Percentiles rank a stretch among this genome's conserved stretches.
phyloP scores from a whole-genome alignment of 176 grass and related monocot species.

The Aegilops sharonensis region DNA sequence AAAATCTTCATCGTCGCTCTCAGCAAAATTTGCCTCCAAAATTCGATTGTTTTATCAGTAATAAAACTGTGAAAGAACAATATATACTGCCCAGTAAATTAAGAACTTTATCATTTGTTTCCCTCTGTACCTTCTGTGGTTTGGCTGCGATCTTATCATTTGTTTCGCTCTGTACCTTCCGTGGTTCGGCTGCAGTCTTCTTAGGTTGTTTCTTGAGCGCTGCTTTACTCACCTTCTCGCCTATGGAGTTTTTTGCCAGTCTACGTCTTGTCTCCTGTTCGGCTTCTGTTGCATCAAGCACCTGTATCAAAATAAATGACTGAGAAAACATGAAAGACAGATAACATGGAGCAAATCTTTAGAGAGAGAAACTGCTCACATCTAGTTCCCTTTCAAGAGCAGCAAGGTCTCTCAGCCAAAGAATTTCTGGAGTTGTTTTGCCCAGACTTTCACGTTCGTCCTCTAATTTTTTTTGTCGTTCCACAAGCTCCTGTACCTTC shows the following conservation, averaged over 20 bases:
- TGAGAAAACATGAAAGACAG: neutral
- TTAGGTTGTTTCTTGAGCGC: conserved; percentile 39
- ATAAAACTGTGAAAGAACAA: too few species aligned
- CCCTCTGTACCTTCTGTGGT: too few species aligned
- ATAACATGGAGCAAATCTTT: neutral
- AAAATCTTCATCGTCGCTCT: too few species aligned
- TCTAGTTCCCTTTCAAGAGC: conserved; percentile 72
- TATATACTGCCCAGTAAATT: too few species aligned
- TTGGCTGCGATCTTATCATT: too few species aligned
- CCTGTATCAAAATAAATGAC: conserved; percentile 10
- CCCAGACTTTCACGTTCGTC: conserved; percentile 46
- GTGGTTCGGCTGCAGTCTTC: conserved; percentile 3
- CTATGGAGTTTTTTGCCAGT: too few species aligned
- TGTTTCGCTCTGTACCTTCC: too few species aligned
- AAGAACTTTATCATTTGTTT: too few species aligned
- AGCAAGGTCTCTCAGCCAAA: conserved; percentile 85
- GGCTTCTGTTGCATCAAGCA: conserved; percentile 28
- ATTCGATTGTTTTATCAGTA: too few species aligned
- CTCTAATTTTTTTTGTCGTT: conserved; percentile 45
- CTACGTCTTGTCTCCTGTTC: conserved; percentile 1
- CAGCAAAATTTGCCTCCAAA: too few species aligned
- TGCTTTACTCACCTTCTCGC: neutral
- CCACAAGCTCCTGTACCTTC: conserved; percentile 53
- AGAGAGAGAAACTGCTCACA: neutral
- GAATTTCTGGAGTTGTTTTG: conserved; percentile 28